phyloP scores from a whole-genome alignment of 768 basidiomycete species.

The Cyclocybe aegerita region DNA sequence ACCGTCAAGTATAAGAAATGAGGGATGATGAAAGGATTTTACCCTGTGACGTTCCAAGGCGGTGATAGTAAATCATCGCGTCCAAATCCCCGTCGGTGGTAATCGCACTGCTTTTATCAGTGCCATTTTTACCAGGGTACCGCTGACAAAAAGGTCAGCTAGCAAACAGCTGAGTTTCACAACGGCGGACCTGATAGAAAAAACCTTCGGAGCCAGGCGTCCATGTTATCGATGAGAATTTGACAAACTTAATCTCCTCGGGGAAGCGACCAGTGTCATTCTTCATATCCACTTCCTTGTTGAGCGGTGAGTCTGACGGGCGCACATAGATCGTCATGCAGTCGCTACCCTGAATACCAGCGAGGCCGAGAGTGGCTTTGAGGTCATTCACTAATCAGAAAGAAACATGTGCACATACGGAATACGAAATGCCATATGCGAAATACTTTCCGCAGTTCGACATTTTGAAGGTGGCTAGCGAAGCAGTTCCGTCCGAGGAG shows the following conservation, averaged over 20 bases:
- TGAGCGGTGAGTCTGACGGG: constrained; percentile 57
- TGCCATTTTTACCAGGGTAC: constrained; percentile 51
- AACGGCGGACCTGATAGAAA: constrained; percentile 64
- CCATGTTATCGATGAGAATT: constrained; percentile 75
- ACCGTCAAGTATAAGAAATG: constrained; percentile 1
- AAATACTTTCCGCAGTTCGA: constrained; percentile 68
- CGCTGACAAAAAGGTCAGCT: constrained; percentile 36
- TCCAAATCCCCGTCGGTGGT: constrained; percentile 63
- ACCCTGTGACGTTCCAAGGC: constrained; percentile 70
- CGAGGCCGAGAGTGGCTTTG: constrained; percentile 1
- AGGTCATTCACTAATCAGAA: not conserved
- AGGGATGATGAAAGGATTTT: constrained; percentile 11
- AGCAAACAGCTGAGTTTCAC: not conserved
- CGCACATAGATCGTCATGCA: constrained; percentile 70
- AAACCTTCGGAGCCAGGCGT: constrained; percentile 79
- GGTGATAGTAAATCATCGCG: constrained; percentile 78
- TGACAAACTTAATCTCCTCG: constrained; percentile 74
- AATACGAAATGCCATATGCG: constrained; percentile 75
- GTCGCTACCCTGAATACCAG: constrained; percentile 61
- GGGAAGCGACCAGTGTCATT: constrained; percentile 52
- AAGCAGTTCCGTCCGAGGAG: constrained; percentile 69
- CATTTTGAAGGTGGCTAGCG: constrained; percentile 58
- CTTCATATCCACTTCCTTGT: constrained; percentile 35
- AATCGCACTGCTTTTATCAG: constrained; percentile 53
- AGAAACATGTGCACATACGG: constrained; percentile 41